Evolutionary conservation across 225 moss, liverwort and hornwort species (phyloP), one percentile per base, ranked within the genome.

Genomic region (Sphagnum contortum): DNA sequence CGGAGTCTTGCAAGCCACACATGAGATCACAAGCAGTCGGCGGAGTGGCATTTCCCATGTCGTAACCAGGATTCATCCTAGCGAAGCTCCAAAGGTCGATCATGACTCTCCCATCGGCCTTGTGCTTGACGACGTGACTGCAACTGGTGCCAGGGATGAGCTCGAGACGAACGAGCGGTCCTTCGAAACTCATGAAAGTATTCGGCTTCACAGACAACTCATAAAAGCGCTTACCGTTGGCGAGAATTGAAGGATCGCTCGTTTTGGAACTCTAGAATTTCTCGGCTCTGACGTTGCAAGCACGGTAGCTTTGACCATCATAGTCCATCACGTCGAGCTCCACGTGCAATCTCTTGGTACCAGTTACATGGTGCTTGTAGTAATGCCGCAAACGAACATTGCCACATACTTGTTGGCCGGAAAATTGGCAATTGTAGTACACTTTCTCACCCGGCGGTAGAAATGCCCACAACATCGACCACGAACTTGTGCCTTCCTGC

Each of bases 41-140:
- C 3, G 86, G 83, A 71, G 69, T 46, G 3, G 84, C 87, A 56
- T 69, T 84, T 3, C 51, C 58, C 48, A 90, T 64, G 0, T 77
- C 76, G 6, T 81, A 87, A 1, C 58, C 74, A 0, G 87, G 84
- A 50, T 87, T 90, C 84, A 84, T 87, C 45, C 82, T 68, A 8
- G 89, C 87, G 5, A 84, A 90, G 70, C 80, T 87, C 9, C 78
- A 54, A 3, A 84, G 74, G 50, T 90, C 89, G 60, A 68, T 77
- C 81, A 87, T 87, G 62, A 87, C 87, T 44, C 89, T 70, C 12
- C 87, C 89, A 6, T 84, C 82, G 4, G 84, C 82, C 57, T 82
- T 84, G 66, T 79, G 77, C 50, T 77, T 76, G 59, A 69, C 71
- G 9, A 87, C 4, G 29, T 66, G 71, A 77, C 75, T 70, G 59